phyloP scores from a whole-genome alignment of 177 flowering plant species.

The Vitis hybrid region DNA sequence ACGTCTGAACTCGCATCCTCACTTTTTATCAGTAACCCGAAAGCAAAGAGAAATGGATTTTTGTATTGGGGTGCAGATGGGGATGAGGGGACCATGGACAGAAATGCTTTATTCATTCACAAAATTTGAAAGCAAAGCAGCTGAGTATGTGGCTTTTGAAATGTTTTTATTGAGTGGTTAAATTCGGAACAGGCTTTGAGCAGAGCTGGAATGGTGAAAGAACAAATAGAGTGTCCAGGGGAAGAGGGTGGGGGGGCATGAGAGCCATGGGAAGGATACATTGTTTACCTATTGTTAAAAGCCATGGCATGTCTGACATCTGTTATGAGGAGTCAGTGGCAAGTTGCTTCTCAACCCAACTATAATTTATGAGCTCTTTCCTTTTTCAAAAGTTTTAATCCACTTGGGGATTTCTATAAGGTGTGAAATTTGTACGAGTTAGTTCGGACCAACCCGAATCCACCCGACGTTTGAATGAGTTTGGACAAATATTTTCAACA shows the following conservation, averaged over 20 bases:
- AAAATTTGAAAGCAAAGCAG: neutral
- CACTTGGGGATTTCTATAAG: too few species aligned
- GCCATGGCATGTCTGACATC: neutral
- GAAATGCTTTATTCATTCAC: neutral
- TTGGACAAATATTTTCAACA: too few species aligned
- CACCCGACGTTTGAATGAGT: fast-evolving
- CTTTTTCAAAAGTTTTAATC: too few species aligned
- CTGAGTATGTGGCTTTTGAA: neutral
- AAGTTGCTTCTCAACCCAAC: neutral
- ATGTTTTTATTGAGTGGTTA: neutral
- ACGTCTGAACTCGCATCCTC: conserved; percentile 38
- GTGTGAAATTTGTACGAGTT: too few species aligned
- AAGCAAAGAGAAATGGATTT: neutral
- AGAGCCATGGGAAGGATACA: too few species aligned
- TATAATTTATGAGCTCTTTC: too few species aligned
- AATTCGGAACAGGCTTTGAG: conserved; percentile 3
- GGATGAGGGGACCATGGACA: neutral
- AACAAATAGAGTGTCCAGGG: neutral
- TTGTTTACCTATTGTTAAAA: neutral
- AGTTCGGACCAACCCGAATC: too few species aligned
- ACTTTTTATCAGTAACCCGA: conserved; percentile 16
- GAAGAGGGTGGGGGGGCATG: too few species aligned
- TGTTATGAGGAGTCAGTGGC: neutral
- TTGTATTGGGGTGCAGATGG: neutral
- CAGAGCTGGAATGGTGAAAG: neutral